These are phyloP conservation scores for Euphrasia confusa DNA, from an alignment of 257 asterid species.

Conservation along the genomic window DNA sequence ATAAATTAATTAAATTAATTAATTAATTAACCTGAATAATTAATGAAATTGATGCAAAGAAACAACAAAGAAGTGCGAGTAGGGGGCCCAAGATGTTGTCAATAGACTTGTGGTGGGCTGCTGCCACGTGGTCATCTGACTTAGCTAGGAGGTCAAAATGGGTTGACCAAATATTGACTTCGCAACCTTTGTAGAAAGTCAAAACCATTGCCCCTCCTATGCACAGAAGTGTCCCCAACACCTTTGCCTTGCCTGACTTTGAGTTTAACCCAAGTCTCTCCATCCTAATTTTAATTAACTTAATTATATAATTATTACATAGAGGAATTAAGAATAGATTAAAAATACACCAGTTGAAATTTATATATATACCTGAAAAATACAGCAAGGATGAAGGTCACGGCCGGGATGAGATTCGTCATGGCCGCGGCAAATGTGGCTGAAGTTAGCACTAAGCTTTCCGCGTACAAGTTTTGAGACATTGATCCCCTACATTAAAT, in stretches of 20 bases:
- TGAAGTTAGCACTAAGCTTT: slow-evolving; percentile 47
- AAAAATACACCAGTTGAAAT: too few species aligned
- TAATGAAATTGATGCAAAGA: slow-evolving; percentile 36
- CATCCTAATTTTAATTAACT: slow-evolving; percentile 36
- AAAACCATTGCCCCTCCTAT: slow-evolving; percentile 75
- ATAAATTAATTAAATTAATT: neutral
- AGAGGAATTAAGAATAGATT: neutral
- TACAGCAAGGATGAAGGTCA: slow-evolving; percentile 48
- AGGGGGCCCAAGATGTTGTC: slow-evolving; percentile 42
- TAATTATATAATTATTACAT: neutral
- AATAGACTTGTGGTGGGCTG: slow-evolving; percentile 20
- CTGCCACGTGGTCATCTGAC: slow-evolving; percentile 33
- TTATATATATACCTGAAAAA: slow-evolving; percentile 36
- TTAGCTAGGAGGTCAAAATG: slow-evolving; percentile 25
- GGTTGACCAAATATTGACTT: slow-evolving; percentile 41
- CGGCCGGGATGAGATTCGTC: slow-evolving; percentile 51
- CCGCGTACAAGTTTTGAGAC: slow-evolving; percentile 50
- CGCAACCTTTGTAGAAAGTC: slow-evolving; percentile 53
- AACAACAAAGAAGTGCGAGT: slow-evolving; percentile 36
- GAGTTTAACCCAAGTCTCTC: slow-evolving; percentile 46
- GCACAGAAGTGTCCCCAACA: slow-evolving; percentile 50
- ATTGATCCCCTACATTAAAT: slow-evolving; percentile 44
- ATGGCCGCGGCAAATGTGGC: slow-evolving; percentile 58
- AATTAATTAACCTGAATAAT: slow-evolving; percentile 51
- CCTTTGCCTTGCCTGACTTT: slow-evolving; percentile 56